phyloP scores from a whole-genome alignment of 1,284 basidiomycete species.

The Heterobasidion occidentale region DNA sequence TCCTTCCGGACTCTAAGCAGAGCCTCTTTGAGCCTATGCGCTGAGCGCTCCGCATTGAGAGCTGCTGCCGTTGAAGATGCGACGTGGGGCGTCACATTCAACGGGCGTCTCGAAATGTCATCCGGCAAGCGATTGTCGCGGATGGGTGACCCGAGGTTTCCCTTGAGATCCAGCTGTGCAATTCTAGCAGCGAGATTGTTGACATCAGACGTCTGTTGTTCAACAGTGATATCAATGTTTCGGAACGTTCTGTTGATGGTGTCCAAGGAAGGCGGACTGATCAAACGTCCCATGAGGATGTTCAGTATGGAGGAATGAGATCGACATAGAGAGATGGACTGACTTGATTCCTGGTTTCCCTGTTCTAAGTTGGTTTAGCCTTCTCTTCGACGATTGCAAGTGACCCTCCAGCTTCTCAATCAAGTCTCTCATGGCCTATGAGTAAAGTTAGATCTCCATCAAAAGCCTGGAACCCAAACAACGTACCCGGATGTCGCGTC shows the following conservation, averaged over 20 bases:
- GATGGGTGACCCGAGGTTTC: slow-evolving; percentile 11
- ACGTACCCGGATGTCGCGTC: slow-evolving; percentile 61
- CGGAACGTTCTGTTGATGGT: slow-evolving; percentile 77
- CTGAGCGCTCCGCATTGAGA: slow-evolving; percentile 68
- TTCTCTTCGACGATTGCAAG: slow-evolving; percentile 63
- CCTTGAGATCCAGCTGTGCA: slow-evolving; percentile 39
- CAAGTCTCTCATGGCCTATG: slow-evolving; percentile 58
- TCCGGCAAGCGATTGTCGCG: slow-evolving; percentile 32
- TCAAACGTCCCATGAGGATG: background rate
- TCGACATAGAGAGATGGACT: slow-evolving; percentile 13
- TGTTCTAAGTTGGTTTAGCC: slow-evolving; percentile 51
- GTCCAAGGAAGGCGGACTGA: slow-evolving; percentile 75
- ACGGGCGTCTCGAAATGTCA: slow-evolving; percentile 27
- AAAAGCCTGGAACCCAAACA: too few species aligned
- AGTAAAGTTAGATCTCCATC: slow-evolving; percentile 4
- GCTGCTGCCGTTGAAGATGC: slow-evolving; percentile 70
- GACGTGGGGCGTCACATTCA: slow-evolving; percentile 51
- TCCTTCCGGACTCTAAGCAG: slow-evolving; percentile 53
- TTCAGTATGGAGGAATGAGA: background rate
- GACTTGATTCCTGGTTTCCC: slow-evolving; percentile 61
- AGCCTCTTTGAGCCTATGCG: slow-evolving; percentile 59
- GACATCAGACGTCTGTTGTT: slow-evolving; percentile 56
- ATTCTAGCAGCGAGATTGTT: slow-evolving; percentile 47
- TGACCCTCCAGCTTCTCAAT: slow-evolving; percentile 74
- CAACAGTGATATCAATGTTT: slow-evolving; percentile 70